Percentiles rank a stretch among this genome's conserved stretches.
Evolutionary conservation across 2,329 filamentous ascomycete genomes (phyloP).

Genomic region (Pleoardoris graminearum): DNA sequence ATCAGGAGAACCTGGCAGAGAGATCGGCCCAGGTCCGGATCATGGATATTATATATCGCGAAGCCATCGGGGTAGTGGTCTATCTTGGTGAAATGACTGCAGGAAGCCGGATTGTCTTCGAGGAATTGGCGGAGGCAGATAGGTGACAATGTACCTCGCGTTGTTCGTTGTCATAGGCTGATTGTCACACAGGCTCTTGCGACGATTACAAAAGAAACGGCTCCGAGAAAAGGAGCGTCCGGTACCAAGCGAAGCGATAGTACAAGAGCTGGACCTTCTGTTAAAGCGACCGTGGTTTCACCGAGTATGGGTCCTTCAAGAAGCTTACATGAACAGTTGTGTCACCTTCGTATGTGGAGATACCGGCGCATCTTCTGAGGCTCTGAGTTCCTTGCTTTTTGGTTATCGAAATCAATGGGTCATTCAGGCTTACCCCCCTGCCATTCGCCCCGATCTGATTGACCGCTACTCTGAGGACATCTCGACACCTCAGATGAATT

Average conservation of each 20-base stretch:
- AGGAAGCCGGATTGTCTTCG: slow-evolving; percentile 2
- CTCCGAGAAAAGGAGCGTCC: neutral
- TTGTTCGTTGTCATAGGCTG: neutral
- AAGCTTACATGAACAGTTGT: slow-evolving; percentile 11
- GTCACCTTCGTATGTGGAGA: slow-evolving; percentile 6
- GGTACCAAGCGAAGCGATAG: neutral
- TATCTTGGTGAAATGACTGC: slow-evolving; percentile 10
- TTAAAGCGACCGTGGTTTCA: slow-evolving; percentile 18
- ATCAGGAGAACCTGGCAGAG: slow-evolving; percentile 9
- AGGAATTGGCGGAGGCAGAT: slow-evolving; percentile 8
- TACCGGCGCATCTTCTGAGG: slow-evolving; percentile 1
- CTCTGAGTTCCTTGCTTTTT: neutral
- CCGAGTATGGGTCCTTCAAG: slow-evolving; percentile 25
- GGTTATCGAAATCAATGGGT: neutral
- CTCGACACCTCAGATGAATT: slow-evolving; percentile 1
- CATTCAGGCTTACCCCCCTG: neutral
- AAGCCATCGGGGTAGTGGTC: slow-evolving; percentile 7
- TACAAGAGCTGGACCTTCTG: slow-evolving; percentile 7
- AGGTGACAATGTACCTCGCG: neutral
- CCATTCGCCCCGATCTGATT: neutral
- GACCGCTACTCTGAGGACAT: neutral
- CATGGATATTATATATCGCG: slow-evolving; percentile 10
- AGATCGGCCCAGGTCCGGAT: slow-evolving; percentile 11
- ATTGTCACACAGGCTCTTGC: too few relatives aligned
- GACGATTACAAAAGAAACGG: too few relatives aligned